These are phyloP conservation scores for Apiospora phragmitis DNA, from an alignment of 2,329 filamentous ascomycete genomes.

Conservation along the genomic window DNA sequence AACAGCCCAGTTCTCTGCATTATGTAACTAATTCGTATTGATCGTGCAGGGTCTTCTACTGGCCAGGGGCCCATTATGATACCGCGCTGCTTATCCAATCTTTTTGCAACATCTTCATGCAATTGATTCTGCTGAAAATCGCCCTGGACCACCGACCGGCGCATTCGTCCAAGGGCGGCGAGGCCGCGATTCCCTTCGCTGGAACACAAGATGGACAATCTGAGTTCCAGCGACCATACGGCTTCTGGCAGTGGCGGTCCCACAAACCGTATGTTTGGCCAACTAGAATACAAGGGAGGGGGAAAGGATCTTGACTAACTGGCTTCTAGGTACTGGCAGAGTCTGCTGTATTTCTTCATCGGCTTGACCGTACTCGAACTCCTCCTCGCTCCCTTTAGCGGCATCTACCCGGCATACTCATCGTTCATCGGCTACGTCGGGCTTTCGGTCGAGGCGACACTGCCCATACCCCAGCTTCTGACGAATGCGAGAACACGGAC, in stretches of 20 bases:
- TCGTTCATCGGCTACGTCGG: slow-evolving; percentile 71
- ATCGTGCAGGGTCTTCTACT: slow-evolving; percentile 64
- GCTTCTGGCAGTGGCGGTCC: slow-evolving; percentile 82
- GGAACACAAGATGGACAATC: slow-evolving; percentile 39
- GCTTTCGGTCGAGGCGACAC: slow-evolving; percentile 75
- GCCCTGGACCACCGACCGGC: slow-evolving; percentile 67
- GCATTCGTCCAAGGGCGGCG: slow-evolving; percentile 60
- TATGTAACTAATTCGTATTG: slow-evolving; percentile 14
- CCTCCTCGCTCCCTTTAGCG: slow-evolving; percentile 59
- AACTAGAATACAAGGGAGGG: background rate
- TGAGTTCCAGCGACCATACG: slow-evolving; percentile 61
- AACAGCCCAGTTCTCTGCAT: background rate
- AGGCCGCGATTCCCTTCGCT: slow-evolving; percentile 63
- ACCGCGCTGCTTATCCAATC: slow-evolving; percentile 64
- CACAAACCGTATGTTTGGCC: slow-evolving; percentile 58
- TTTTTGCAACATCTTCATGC: slow-evolving; percentile 65
- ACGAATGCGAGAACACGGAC: slow-evolving; percentile 68
- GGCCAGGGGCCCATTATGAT: slow-evolving; percentile 66
- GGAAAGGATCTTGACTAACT: background rate
- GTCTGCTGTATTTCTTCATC: slow-evolving; percentile 67
- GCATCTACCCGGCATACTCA: slow-evolving; percentile 66
- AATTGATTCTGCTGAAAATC: slow-evolving; percentile 64
- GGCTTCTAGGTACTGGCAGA: slow-evolving; percentile 71
- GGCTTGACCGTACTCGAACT: slow-evolving; percentile 64
- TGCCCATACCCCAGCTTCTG: slow-evolving; percentile 77